These are phyloP conservation scores for Saccharomycopsis schoenii DNA, from an alignment of 805 yeast species.

Conservation along the genomic window DNA sequence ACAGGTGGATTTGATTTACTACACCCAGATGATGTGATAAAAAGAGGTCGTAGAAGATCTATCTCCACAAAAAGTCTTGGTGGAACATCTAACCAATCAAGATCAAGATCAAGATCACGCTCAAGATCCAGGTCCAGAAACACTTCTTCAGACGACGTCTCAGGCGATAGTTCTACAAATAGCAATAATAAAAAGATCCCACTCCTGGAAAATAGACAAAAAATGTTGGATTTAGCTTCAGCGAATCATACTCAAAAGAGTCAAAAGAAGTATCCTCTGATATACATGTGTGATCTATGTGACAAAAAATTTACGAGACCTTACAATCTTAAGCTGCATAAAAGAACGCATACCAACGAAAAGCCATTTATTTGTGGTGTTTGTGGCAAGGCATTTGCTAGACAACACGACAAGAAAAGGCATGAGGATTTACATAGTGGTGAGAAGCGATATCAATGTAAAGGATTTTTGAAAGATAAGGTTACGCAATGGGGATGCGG, in stretches of 20 bases:
- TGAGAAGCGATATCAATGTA: constrained; percentile 63
- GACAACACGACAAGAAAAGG: constrained; percentile 68
- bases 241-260: constrained; percentile 44
- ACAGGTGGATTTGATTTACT: constrained; percentile 19
- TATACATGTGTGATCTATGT: constrained; percentile 65
- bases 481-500: constrained; percentile 65
- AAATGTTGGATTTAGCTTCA: constrained; percentile 56
- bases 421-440: constrained; percentile 73
- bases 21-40: constrained; percentile 29
- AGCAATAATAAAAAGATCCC: background rate
- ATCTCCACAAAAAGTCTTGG: constrained; percentile 10
- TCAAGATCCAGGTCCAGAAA: constrained; percentile 26
- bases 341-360: constrained; percentile 83
- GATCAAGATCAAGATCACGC: constrained; percentile 28
- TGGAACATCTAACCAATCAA: constrained; percentile 15
- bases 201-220: constrained; percentile 27
- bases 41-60: constrained; percentile 25
- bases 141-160: background rate
- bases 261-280: constrained; percentile 61
- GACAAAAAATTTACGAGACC: constrained; percentile 86
- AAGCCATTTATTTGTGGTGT: constrained; percentile 63
- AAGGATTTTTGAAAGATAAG: constrained; percentile 52
- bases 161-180: constrained; percentile 18
- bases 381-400: constrained; percentile 75
- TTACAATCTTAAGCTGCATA: constrained; percentile 83